Percentiles rank a stretch among this genome's conserved stretches.
Evolutionary conservation across 148 eudicot genomes (phyloP).

Genomic region (Polygonum aviculare): DNA sequence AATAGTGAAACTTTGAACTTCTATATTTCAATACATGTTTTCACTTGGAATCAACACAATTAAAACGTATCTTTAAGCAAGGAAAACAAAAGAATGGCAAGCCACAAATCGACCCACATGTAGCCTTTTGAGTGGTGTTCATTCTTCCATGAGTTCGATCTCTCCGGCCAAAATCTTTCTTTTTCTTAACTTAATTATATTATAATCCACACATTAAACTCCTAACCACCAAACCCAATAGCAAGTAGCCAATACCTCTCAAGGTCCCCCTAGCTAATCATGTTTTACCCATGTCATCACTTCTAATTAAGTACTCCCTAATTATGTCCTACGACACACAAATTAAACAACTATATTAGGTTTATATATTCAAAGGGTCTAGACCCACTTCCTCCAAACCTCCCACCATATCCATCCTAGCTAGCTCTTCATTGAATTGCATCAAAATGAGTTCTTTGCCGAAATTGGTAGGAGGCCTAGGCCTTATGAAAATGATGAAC

Average conservation of each 20-base stretch:
- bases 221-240: neutral
- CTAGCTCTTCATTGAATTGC: neutral
- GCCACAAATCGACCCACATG: conserved; percentile 21
- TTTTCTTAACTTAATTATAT: neutral
- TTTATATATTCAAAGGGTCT: conserved; percentile 2
- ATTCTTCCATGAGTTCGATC: conserved; percentile 7
- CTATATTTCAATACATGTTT: neutral
- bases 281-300: conserved; percentile 9
- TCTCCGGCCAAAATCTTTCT: conserved; percentile 8
- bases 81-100: conserved; percentile 10
- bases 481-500: conserved; percentile 32
- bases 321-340: neutral
- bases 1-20: neutral
- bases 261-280: conserved; percentile 7
- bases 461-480: conserved; percentile 19
- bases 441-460: conserved; percentile 20
- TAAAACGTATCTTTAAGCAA: conserved; percentile 18
- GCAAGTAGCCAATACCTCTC: neutral
- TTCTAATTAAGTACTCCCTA: conserved; percentile 3
- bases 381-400: conserved; percentile 10
- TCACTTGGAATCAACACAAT: neutral
- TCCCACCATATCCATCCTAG: neutral
- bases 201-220: neutral
- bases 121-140: conserved; percentile 14
- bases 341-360: neutral